These are phyloP conservation scores for Pinguiococcus pyrenoidosus DNA, from an alignment of 108 stramenopile species.

Conservation along the genomic window DNA sequence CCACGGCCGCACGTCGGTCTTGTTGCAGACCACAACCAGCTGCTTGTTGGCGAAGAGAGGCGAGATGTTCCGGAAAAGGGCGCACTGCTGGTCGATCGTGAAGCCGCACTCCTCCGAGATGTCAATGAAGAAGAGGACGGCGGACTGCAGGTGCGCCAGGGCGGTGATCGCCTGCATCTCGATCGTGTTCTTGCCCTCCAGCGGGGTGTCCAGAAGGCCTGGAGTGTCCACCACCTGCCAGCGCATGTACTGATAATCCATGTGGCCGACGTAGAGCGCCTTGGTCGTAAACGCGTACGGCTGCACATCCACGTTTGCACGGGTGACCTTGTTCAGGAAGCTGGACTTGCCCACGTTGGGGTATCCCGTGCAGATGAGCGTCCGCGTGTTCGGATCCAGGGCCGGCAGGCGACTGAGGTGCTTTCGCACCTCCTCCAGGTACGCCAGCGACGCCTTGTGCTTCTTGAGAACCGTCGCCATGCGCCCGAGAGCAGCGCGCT, in stretches of 20 bases:
- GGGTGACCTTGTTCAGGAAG: slow-evolving; percentile 99
- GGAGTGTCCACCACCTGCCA: slow-evolving; percentile 99
- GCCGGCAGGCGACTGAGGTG: slow-evolving; percentile 92
- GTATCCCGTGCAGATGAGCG: slow-evolving; percentile 85
- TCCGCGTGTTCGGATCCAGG: slow-evolving; percentile 95
- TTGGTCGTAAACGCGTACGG: slow-evolving; percentile 99
- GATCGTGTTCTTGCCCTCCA: slow-evolving; percentile 96
- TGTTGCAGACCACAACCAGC: slow-evolving; percentile 89
- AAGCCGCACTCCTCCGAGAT: slow-evolving; percentile 96
- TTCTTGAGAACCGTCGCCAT: slow-evolving; percentile 96
- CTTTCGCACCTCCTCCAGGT: slow-evolving; percentile 96
- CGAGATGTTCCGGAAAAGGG: slow-evolving; percentile 75
- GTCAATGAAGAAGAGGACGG: slow-evolving; percentile 93
- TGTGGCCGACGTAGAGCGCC: slow-evolving; percentile 94
- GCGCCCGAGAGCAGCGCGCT: slow-evolving; percentile 93
- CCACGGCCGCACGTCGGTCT: slow-evolving; percentile 82
- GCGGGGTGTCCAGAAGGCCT: slow-evolving; percentile 87
- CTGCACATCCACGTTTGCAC: slow-evolving; percentile 98
- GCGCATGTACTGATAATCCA: slow-evolving; percentile 89
- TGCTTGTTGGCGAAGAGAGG: slow-evolving; percentile 97
- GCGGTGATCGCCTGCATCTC: slow-evolving; percentile 99
- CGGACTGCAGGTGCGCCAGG: slow-evolving; percentile 90
- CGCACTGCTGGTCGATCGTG: slow-evolving; percentile 75
- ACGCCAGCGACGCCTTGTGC: slow-evolving; percentile 80
- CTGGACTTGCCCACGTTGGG: slow-evolving; percentile 96